Evolutionary conservation across 345 rosid species (phyloP), one percentile per base, ranked within the genome.

Genomic region (Passiflora organensis): DNA sequence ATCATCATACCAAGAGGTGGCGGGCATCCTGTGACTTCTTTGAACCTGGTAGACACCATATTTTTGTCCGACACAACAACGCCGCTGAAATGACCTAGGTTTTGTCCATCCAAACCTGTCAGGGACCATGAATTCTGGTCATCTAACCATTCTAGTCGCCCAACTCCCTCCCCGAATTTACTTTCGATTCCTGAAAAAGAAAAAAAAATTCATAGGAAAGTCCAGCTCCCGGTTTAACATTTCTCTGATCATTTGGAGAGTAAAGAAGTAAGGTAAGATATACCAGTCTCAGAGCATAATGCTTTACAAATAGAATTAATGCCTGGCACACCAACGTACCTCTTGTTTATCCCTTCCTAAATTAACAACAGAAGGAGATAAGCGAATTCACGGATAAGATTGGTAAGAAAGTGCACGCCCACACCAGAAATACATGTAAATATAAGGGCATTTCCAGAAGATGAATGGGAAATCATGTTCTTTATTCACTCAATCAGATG

Each of bases 291-390:
- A 43, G 49, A 43, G 73, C 90, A 82, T 53, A 86, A 67, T 65
- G 91, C 77, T 68, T 59, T 76, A 62, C 85, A 78, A 48, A 86
- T 71, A 28, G 97, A 75, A 68, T 89, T 86, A 95, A 89, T 86
- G 67, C 88, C 86, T 0, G 95, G 95, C 24, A 84, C 72, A 48
- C 95, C 93, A 32, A 89, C 90, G 60, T 80, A 84, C 72, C 72
- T 89, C 62, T 77, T 89, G 56, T 46, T 74, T 32, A 51, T 32
- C 48, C 57, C 84, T 70, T 73, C 89, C 97, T 89, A 65, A 42
- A 74, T 14, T 20, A 36, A 61, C 49, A 19, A 19, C 13, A 47
- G 20, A 19, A 11, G 51, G 17, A 44, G 34, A 28, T 28, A 8
- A 28, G 3, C 5, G 5, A 8, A 28, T 28, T 28, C 3, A 28